Percentiles rank a stretch among this genome's conserved stretches.
These are phyloP conservation scores for Cylindrotheca closterium DNA, from an alignment of 108 stramenopile genomes.

Conservation along the genomic window DNA sequence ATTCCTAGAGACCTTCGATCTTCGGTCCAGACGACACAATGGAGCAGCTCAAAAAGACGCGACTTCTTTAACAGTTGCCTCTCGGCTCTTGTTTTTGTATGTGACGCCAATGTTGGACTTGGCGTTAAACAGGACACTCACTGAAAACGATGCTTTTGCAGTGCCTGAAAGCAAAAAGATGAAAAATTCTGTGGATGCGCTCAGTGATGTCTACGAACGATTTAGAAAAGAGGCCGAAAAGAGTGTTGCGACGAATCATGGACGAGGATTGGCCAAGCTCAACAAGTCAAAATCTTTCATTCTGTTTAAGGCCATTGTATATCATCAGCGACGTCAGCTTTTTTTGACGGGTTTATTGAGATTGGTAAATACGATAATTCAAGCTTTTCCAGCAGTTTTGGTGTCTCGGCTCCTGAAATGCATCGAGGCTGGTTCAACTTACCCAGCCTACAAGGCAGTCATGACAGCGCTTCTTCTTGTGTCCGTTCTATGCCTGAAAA, in stretches of 20 bases:
- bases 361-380: slow-evolving; percentile 62
- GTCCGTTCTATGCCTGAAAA: slow-evolving; percentile 65
- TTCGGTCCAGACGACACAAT: slow-evolving; percentile 9
- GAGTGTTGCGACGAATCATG: slow-evolving; percentile 11
- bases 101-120: slow-evolving; percentile 51
- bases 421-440: slow-evolving; percentile 57
- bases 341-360: slow-evolving; percentile 62
- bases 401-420: slow-evolving; percentile 64
- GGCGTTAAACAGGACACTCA: slow-evolving; percentile 44
- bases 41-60: slow-evolving; percentile 54
- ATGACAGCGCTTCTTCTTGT: slow-evolving; percentile 46
- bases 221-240: slow-evolving; percentile 18
- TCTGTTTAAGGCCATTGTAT: slow-evolving; percentile 50
- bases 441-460: slow-evolving; percentile 41
- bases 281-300: slow-evolving; percentile 45
- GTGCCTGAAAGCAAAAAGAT: slow-evolving; percentile 25
- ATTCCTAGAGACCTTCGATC: slow-evolving; percentile 22
- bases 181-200: slow-evolving; percentile 26
- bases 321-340: slow-evolving; percentile 44
- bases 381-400: slow-evolving; percentile 73
- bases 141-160: slow-evolving; percentile 57
- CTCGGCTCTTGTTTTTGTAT: slow-evolving; percentile 58
- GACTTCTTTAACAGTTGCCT: slow-evolving; percentile 40
- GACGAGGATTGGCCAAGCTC: slow-evolving; percentile 9
- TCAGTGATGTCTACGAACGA: slow-evolving; percentile 21